Conservation (phyloP, 352 stramenopile genomes). For the Globisporangium cylindrosporum region DNA sequence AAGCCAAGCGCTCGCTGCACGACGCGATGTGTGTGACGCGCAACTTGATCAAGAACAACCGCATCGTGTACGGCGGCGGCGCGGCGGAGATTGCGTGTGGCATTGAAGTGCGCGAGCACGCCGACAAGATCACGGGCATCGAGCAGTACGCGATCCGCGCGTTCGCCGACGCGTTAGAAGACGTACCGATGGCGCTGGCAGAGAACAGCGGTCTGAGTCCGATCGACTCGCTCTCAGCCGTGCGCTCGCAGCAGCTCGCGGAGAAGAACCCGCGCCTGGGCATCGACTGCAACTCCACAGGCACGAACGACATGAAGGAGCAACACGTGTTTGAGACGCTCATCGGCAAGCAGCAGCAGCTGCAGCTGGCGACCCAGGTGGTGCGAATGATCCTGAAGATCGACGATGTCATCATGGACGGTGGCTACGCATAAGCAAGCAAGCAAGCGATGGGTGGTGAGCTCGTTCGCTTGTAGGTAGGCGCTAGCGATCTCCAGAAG, state of each 20-base stretch:
- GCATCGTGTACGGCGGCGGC: constrained; percentile 98
- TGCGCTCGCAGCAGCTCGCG: constrained; percentile 93
- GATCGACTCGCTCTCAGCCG: constrained; percentile 97
- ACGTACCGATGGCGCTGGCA: constrained; percentile 99
- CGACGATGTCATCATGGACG: constrained; percentile 98
- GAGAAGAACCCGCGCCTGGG: constrained; percentile 96
- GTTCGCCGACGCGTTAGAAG: constrained; percentile 98
- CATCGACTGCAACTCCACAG: constrained; percentile 95
- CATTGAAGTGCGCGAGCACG: constrained; percentile 91
- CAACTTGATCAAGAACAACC: constrained; percentile 99
- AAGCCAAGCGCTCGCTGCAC: constrained; percentile 99
- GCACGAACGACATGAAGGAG: constrained; percentile 97
- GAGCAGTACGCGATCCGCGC: constrained; percentile 98
- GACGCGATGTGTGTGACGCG: constrained; percentile 99
- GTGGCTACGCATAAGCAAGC: constrained; percentile 78
- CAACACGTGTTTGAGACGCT: constrained; percentile 99
- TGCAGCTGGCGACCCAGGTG: constrained; percentile 98
- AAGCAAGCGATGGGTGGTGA: constrained; percentile 19
- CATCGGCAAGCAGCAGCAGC: constrained; percentile 99
- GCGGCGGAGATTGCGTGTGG: constrained; percentile 97
- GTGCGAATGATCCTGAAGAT: constrained; percentile 99
- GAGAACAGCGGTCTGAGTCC: constrained; percentile 98
- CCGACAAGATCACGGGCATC: constrained; percentile 81
- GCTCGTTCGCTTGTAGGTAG: neutral
- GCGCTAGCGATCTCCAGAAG: neutral